phyloP scores from a whole-genome alignment of 1,139 yeast genomes.

The Suhomyces choctaworum region DNA sequence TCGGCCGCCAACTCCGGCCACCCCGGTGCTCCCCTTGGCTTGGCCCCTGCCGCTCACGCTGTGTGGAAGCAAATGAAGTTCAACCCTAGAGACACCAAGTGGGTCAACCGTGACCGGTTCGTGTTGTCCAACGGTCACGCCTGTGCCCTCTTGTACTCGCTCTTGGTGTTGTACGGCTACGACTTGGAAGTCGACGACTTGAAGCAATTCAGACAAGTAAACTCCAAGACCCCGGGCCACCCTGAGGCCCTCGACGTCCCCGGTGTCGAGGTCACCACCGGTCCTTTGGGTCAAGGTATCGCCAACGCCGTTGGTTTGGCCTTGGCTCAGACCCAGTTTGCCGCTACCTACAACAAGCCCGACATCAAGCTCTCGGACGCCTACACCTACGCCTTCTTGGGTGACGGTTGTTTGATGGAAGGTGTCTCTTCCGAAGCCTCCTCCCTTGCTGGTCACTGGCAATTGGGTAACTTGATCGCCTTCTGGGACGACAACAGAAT shows the following conservation, averaged over 20 bases:
- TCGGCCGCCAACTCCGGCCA: constrained; percentile 94
- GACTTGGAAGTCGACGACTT: constrained; percentile 81
- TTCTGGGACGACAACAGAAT: constrained; percentile 97
- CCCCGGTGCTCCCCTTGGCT: constrained; percentile 99
- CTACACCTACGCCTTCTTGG: constrained; percentile 78
- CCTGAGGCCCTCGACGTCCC: constrained; percentile 79
- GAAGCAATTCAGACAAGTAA: constrained; percentile 86
- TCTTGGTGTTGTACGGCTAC: constrained; percentile 86
- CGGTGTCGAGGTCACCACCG: constrained; percentile 97
- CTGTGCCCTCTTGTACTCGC: constrained; percentile 83
- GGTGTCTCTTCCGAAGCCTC: constrained; percentile 96
- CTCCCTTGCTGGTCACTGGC: constrained; percentile 95
- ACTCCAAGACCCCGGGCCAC: constrained; percentile 96
- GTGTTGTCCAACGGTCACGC: constrained; percentile 97
- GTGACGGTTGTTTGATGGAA: constrained; percentile 99
- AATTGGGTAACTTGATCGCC: constrained; percentile 91
- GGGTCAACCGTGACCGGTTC: constrained; percentile 96
- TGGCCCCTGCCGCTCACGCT: constrained; percentile 75
- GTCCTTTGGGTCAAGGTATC: constrained; percentile 99
- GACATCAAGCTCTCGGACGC: constrained; percentile 69
- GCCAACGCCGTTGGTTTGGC: constrained; percentile 97
- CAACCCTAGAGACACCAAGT: constrained; percentile 87
- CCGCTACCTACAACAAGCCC: constrained; percentile 93
- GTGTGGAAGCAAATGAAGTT: constrained; percentile 80
- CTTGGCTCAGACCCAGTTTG: constrained; percentile 88